Evolutionary conservation across 768 basidiomycete genomes (phyloP).

Genomic region (Gloeopeniophorella convolvens): DNA sequence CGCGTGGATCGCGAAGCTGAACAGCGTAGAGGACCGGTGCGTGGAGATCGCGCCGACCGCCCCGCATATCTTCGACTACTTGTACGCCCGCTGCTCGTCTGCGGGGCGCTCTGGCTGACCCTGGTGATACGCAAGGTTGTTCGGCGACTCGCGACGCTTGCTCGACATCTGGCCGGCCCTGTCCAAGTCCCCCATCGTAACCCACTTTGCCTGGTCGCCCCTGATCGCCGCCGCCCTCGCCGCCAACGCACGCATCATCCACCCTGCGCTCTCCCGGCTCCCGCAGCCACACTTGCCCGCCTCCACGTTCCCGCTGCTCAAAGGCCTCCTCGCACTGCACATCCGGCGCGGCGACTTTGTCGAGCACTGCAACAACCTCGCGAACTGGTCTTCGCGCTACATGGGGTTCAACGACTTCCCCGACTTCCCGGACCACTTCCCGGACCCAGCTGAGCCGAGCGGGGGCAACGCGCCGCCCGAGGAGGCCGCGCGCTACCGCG

Average conservation of each 20-base stretch:
- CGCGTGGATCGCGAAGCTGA: slow-evolving; percentile 34
- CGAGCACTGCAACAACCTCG: slow-evolving; percentile 37
- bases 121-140: slow-evolving; percentile 24
- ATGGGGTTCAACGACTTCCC: slow-evolving; percentile 41
- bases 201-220: slow-evolving; percentile 35
- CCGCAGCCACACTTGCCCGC: neutral
- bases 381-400: slow-evolving; percentile 30
- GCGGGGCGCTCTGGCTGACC: neutral
- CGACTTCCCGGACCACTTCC: slow-evolving; percentile 33
- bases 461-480: slow-evolving; percentile 18
- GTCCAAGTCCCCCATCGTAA: slow-evolving; percentile 29
- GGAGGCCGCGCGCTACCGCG: slow-evolving; percentile 27
- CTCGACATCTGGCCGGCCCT: slow-evolving; percentile 33
- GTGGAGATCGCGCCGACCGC: slow-evolving; percentile 33
- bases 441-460: slow-evolving; percentile 26
- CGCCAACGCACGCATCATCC: slow-evolving; percentile 24
- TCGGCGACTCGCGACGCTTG: slow-evolving; percentile 29
- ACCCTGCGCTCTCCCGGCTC: slow-evolving; percentile 5
- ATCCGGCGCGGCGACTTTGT: slow-evolving; percentile 45
- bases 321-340: slow-evolving; percentile 41
- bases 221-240: slow-evolving; percentile 29
- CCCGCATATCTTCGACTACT: slow-evolving; percentile 31
- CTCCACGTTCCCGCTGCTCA: slow-evolving; percentile 23
- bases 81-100: slow-evolving; percentile 24
- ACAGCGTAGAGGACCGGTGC: slow-evolving; percentile 33